phyloP scores from a whole-genome alignment of 176 grass and related monocot species.

The Juncus inflexus region DNA sequence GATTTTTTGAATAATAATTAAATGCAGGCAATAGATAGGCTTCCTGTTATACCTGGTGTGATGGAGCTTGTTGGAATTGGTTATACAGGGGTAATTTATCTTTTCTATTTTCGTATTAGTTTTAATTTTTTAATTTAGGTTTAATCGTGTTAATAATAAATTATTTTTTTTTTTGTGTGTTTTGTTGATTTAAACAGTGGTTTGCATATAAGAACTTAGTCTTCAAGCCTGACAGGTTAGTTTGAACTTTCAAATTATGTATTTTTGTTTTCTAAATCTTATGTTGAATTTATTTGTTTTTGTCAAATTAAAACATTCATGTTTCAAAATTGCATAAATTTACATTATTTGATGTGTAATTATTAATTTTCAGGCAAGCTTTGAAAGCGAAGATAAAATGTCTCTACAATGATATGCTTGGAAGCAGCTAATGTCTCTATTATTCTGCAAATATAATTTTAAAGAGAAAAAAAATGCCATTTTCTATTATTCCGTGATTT shows the following conservation, averaged over 20 bases:
- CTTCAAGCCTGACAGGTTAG: constrained; percentile 87
- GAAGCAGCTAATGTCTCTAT: constrained; percentile 24
- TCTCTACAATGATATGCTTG: constrained; percentile 63
- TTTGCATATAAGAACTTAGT: constrained; percentile 80
- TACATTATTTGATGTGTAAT: background rate
- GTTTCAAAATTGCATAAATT: background rate
- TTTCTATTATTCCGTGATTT: constrained; percentile 3
- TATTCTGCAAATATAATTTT: constrained; percentile 1
- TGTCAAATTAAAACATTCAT: background rate
- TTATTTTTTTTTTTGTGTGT: constrained; percentile 1
- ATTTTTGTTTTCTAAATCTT: background rate
- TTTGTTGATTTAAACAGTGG: constrained; percentile 47
- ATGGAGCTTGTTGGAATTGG: constrained; percentile 83
- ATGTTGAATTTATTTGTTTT: background rate
- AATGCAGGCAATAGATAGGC: constrained; percentile 81
- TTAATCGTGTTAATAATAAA: background rate
- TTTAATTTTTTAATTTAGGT: constrained; percentile 11
- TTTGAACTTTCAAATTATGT: background rate
- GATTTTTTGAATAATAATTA: background rate
- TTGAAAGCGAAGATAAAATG: constrained; percentile 52
- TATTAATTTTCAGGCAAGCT: constrained; percentile 44
- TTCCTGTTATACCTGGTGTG: constrained; percentile 74
- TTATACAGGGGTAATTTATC: constrained; percentile 67
- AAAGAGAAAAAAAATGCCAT: constrained; percentile 7
- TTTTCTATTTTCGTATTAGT: background rate